Evolutionary conservation across 2,329 filamentous ascomycete species (phyloP), one percentile per base, ranked within the genome.

Genomic region (Sclerotinia borealis): DNA sequence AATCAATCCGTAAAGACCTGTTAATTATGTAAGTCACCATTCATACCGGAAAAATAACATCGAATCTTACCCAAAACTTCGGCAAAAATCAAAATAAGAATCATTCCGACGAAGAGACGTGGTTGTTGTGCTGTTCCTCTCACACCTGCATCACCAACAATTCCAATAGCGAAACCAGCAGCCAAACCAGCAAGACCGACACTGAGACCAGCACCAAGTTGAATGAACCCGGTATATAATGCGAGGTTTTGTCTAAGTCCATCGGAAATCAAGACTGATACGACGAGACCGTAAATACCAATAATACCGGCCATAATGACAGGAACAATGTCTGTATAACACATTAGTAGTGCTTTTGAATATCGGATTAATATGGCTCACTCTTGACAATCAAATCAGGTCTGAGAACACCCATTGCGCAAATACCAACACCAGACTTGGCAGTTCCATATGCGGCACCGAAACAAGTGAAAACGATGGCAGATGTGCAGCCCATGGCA

Each of bases 231-330:
- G 63, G 90, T 92, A 80, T 89, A 93, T 66, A 95, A 83, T 66
- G 90, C 83, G 67, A 89, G 79, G 69, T 85, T 76, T 79, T 93
- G 90, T 72, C 82, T 83, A 69, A 95, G 81, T 73, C 86, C 87
- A 77, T 92, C 90, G 75, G 91, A 92, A 76, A 95, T 92, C 74
- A 95, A 80, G 77, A 95, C 91, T 22, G 91, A 93, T 66, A 93
- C 90, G 79, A 95, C 91, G 70, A 95, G 85, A 74, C 91, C 91
- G 82, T 95, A 99, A 79, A 99, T 98, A 90, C 92, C 95, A 81
- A 99, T 98, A 80, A 99, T 99, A 98, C 95, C 95, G 84, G 95
- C 95, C 95, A 99, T 99, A 88, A 99, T 96, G 80, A 98, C 95
- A 77, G 95, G 95, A 70, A 98, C 93, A 79, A 98, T 97, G 85